Conservation (phyloP, 768 basidiomycete species). For the Pholiota molesta region DNA sequence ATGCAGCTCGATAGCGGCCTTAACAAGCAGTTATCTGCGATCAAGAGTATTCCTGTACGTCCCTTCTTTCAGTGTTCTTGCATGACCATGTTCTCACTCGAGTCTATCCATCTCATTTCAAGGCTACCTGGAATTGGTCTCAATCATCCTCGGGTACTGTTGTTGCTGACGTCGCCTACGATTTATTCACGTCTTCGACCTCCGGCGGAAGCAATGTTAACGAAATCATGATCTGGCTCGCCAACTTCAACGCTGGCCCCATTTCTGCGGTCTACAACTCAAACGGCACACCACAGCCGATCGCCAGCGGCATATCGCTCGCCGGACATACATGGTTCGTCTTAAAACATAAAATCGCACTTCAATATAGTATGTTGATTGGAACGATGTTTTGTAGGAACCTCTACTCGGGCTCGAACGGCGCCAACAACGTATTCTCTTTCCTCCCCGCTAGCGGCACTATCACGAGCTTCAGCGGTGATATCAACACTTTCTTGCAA, state of each 20-base stretch:
- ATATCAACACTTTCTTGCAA: conserved; percentile 46
- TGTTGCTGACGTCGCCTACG: conserved; percentile 62
- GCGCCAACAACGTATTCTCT: conserved; percentile 52
- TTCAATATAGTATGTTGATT: neutral
- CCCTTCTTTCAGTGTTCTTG: neutral
- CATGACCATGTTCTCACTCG: neutral
- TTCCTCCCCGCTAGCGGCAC: conserved; percentile 44
- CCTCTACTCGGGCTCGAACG: conserved; percentile 56
- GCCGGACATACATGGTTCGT: conserved; percentile 54
- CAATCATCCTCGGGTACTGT: conserved; percentile 42
- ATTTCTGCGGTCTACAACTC: conserved; percentile 53
- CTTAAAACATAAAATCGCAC: neutral
- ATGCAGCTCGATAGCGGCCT: conserved; percentile 51
- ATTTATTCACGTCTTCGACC: conserved; percentile 60
- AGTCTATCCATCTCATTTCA: neutral
- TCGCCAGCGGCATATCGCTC: conserved; percentile 45
- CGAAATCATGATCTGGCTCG: conserved; percentile 71
- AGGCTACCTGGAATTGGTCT: conserved; percentile 63
- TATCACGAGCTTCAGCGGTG: conserved; percentile 54
- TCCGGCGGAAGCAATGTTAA: conserved; percentile 50
- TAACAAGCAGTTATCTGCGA: conserved; percentile 55
- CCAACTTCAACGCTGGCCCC: conserved; percentile 57
- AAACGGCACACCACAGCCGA: conserved; percentile 48
- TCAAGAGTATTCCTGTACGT: conserved; percentile 58
- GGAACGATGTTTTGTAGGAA: conserved; percentile 40